These are phyloP conservation scores for Rhodamnia rubescens DNA, from an alignment of 345 rosid species.

Conservation along the genomic window DNA sequence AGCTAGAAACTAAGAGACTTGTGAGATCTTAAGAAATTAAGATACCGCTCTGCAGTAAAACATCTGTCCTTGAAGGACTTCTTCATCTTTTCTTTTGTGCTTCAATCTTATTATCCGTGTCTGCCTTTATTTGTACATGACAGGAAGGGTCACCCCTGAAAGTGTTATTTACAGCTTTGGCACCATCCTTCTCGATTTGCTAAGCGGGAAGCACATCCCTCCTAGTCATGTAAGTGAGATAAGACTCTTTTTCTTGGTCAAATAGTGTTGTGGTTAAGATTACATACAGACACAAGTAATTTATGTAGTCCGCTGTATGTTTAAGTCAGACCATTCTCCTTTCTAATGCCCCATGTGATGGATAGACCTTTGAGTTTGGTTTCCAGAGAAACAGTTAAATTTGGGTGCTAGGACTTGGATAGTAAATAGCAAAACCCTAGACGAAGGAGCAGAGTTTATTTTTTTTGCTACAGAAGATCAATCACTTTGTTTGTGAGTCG, in stretches of 20 bases:
- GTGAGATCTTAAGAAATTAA: not conserved
- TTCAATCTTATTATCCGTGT: not conserved
- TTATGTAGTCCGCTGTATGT: not conserved
- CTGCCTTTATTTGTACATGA: conserved; percentile 5
- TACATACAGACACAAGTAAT: not conserved
- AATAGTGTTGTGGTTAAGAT: not conserved
- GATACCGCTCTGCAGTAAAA: not conserved
- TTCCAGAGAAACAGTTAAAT: not conserved
- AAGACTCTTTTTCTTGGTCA: not conserved
- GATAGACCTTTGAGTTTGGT: not conserved
- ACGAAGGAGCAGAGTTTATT: not conserved
- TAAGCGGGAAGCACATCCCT: conserved; percentile 96
- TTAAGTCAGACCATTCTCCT: not conserved
- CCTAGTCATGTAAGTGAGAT: conserved; percentile 75
- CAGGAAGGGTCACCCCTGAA: conserved; percentile 92
- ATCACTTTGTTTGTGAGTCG: not conserved
- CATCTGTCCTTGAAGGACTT: not conserved
- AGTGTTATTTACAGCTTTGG: conserved; percentile 95
- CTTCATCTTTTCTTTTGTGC: not conserved
- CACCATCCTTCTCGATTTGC: conserved; percentile 85
- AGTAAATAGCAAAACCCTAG: not conserved
- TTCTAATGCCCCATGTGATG: not conserved
- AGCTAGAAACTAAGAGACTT: not conserved
- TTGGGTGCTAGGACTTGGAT: not conserved
- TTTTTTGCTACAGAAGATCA: not conserved